phyloP scores from a whole-genome alignment of 2,329 filamentous ascomycete genomes.

The Aaosphaeria pasadenensis region DNA sequence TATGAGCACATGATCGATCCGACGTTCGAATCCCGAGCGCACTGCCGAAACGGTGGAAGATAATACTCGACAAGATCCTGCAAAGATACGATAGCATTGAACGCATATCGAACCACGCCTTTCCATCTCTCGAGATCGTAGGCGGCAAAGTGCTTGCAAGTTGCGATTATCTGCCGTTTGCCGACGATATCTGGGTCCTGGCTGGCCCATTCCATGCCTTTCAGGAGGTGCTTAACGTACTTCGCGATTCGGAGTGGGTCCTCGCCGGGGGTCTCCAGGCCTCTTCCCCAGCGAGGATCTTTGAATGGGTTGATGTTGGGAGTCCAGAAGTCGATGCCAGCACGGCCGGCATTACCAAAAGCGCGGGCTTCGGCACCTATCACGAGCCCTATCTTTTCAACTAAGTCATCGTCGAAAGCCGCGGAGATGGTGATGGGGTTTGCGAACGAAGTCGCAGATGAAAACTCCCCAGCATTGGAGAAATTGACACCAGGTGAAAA shows the following conservation, averaged over 20 bases:
- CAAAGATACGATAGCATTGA: slow-evolving; percentile 54
- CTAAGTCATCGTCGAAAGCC: slow-evolving; percentile 62
- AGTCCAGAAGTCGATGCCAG: slow-evolving; percentile 58
- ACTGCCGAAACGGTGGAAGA: slow-evolving; percentile 60
- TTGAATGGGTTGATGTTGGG: slow-evolving; percentile 67
- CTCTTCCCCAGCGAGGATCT: slow-evolving; percentile 62
- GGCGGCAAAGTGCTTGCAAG: slow-evolving; percentile 39
- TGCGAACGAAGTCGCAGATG: slow-evolving; percentile 63
- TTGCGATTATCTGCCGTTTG: slow-evolving; percentile 12
- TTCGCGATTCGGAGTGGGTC: slow-evolving; percentile 50
- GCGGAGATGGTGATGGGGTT: slow-evolving; percentile 62
- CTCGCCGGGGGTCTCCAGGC: slow-evolving; percentile 56
- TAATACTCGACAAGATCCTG: slow-evolving; percentile 70
- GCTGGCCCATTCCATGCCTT: slow-evolving; percentile 44
- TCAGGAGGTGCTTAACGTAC: slow-evolving; percentile 53
- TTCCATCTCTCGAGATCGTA: slow-evolving; percentile 33
- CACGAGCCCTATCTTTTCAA: slow-evolving; percentile 55
- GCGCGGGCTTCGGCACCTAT: slow-evolving; percentile 62
- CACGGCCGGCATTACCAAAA: slow-evolving; percentile 59
- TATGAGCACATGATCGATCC: slow-evolving; percentile 56
- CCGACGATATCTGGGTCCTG: background rate
- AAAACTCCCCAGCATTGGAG: slow-evolving; percentile 50
- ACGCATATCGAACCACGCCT: slow-evolving; percentile 42
- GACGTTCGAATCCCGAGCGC: slow-evolving; percentile 45
- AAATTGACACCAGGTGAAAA: slow-evolving; percentile 55